Evolutionary conservation across 1,284 basidiomycete species (phyloP).

Genomic region (Cryptococcus jaspeensis): DNA sequence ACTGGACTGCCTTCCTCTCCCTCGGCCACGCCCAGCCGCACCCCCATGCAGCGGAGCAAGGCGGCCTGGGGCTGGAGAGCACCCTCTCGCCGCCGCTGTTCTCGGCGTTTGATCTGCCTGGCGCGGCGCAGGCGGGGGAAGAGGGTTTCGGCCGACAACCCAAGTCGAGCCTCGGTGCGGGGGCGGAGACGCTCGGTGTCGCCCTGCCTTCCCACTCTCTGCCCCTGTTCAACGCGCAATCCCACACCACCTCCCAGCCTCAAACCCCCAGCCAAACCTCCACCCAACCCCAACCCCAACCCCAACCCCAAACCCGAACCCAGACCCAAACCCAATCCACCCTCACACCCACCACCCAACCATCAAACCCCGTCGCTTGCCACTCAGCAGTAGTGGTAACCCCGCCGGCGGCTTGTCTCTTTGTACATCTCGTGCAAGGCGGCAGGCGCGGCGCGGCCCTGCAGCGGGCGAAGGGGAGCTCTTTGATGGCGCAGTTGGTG

Average conservation of each 20-base stretch:
- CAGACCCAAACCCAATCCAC: slow-evolving; percentile 1
- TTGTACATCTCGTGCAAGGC: background rate
- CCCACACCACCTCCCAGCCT: background rate
- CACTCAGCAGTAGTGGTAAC: slow-evolving; percentile 51
- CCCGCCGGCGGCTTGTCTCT: slow-evolving; percentile 16
- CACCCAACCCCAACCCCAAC: slow-evolving; percentile 5
- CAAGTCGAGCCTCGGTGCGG: too few relatives aligned
- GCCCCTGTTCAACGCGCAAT: slow-evolving; percentile 5
- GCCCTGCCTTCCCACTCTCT: slow-evolving; percentile 11
- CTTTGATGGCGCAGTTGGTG: slow-evolving; percentile 22
- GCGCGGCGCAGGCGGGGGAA: too few relatives aligned
- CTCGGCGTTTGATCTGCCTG: background rate
- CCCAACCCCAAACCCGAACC: background rate
- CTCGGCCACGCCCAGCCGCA: background rate
- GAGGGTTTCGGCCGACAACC: too few relatives aligned
- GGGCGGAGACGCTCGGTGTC: slow-evolving; percentile 2
- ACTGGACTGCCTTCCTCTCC: slow-evolving; percentile 24
- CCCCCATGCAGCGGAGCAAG: slow-evolving; percentile 15
- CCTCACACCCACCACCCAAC: slow-evolving; percentile 8
- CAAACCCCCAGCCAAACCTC: slow-evolving; percentile 7
- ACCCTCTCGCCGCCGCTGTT: slow-evolving; percentile 35
- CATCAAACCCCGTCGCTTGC: slow-evolving; percentile 45
- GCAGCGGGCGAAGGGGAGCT: slow-evolving; percentile 49
- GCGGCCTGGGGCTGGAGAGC: slow-evolving; percentile 25
- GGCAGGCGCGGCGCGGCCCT: slow-evolving; percentile 38